These are phyloP conservation scores for Ramaria rubella DNA, from an alignment of 768 basidiomycete species.

Conservation along the genomic window DNA sequence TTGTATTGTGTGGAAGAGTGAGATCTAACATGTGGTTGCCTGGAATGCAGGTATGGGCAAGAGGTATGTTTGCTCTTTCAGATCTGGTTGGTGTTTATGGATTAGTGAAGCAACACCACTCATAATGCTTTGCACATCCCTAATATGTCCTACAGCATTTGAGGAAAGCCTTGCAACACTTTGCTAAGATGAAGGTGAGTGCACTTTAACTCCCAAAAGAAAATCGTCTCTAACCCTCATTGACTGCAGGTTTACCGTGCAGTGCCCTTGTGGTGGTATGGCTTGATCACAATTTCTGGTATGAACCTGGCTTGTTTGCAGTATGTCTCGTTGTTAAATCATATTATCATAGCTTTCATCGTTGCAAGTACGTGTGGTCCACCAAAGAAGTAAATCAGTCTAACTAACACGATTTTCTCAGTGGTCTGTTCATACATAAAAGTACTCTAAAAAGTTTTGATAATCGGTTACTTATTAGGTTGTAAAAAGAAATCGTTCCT, in stretches of 20 bases:
- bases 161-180: neutral
- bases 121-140: neutral
- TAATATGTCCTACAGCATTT: neutral
- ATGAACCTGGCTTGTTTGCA: neutral
- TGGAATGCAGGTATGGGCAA: neutral
- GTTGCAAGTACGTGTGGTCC: conserved; percentile 4
- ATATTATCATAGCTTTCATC: neutral
- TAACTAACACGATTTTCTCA: neutral
- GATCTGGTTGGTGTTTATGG: neutral
- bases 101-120: neutral
- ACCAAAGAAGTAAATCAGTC: neutral
- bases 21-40: neutral
- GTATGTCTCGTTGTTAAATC: neutral
- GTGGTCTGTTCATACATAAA: conserved; percentile 9
- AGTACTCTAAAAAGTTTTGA: too few relatives aligned
- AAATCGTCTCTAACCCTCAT: too few relatives aligned
- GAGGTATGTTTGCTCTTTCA: conserved; percentile 5
- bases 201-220: neutral
- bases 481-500: too few relatives aligned
- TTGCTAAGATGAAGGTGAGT: conserved; percentile 3
- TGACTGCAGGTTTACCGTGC: too few relatives aligned
- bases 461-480: too few relatives aligned
- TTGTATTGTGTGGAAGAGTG: neutral
- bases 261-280: conserved; percentile 11
- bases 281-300: neutral